Evolutionary conservation across 2,329 filamentous ascomycete genomes (phyloP).

Genomic region (Talaromyces funiculosus): DNA sequence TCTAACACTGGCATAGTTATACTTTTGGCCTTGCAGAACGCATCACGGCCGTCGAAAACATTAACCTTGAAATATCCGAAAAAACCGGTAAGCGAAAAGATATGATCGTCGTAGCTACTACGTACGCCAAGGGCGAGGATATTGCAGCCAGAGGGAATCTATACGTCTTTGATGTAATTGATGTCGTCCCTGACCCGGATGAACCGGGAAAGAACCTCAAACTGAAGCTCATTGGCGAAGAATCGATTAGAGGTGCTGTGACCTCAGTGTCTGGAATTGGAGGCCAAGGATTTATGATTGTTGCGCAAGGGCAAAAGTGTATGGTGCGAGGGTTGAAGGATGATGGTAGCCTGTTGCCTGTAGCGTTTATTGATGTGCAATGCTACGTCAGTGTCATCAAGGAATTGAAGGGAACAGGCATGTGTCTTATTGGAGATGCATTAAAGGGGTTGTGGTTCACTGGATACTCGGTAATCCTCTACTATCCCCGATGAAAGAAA

Average conservation of each 20-base stretch:
- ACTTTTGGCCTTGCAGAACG: slow-evolving; percentile 69
- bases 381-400: slow-evolving; percentile 85
- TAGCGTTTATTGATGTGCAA: slow-evolving; percentile 97
- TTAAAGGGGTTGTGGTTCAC: slow-evolving; percentile 95
- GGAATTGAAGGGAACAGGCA: slow-evolving; percentile 72
- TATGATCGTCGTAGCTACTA: slow-evolving; percentile 78
- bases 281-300: slow-evolving; percentile 80
- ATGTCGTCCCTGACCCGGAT: slow-evolving; percentile 83
- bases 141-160: slow-evolving; percentile 77
- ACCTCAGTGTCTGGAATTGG: slow-evolving; percentile 80
- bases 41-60: slow-evolving; percentile 72
- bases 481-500: not conserved
- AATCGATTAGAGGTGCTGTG: slow-evolving; percentile 88
- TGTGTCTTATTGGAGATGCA: slow-evolving; percentile 83
- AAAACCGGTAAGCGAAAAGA: slow-evolving; percentile 79
- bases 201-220: slow-evolving; percentile 78
- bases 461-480: slow-evolving; percentile 65
- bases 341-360: slow-evolving; percentile 83
- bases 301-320: slow-evolving; percentile 91
- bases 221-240: slow-evolving; percentile 78
- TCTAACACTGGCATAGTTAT: slow-evolving; percentile 38
- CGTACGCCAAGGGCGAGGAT: slow-evolving; percentile 83
- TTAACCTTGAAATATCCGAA: slow-evolving; percentile 86
- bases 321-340: slow-evolving; percentile 96
- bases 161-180: slow-evolving; percentile 85